These are phyloP conservation scores for Fraxinus ornus DNA, from an alignment of 305 asterid species.

Conservation along the genomic window DNA sequence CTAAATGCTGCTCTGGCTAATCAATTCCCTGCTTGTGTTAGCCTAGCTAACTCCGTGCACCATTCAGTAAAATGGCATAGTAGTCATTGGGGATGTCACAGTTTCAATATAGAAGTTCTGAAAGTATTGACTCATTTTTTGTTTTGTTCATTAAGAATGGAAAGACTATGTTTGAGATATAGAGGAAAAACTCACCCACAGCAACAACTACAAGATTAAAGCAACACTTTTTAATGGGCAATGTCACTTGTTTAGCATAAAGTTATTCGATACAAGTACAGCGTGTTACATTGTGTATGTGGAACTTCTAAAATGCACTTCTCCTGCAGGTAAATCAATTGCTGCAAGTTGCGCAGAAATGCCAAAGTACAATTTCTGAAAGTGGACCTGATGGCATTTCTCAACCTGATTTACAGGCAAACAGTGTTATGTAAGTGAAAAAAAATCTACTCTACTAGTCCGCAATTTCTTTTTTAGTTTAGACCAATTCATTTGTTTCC, in stretches of 20 bases:
- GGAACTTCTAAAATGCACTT: slow-evolving; percentile 20
- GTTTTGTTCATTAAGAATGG: neutral
- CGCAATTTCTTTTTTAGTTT: neutral
- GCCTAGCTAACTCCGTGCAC: neutral
- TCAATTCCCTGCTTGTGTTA: neutral
- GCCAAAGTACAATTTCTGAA: slow-evolving; percentile 82
- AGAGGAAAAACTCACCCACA: neutral
- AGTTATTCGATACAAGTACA: neutral
- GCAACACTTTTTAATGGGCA: neutral
- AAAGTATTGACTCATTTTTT: neutral
- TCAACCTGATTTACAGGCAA: slow-evolving; percentile 82
- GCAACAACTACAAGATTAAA: neutral
- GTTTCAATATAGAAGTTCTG: neutral
- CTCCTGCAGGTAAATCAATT: slow-evolving; percentile 77
- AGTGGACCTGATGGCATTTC: slow-evolving; percentile 83
- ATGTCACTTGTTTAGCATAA: neutral
- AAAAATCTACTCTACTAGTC: neutral
- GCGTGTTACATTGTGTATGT: neutral
- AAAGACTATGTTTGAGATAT: neutral
- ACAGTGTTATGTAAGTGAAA: slow-evolving; percentile 73
- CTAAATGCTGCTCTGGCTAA: neutral
- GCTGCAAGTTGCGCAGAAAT: slow-evolving; percentile 90
- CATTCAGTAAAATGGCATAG: neutral
- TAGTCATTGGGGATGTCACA: neutral
- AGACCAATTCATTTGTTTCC: neutral